phyloP scores from a whole-genome alignment of 768 basidiomycete genomes.

The Phaffia australis region DNA sequence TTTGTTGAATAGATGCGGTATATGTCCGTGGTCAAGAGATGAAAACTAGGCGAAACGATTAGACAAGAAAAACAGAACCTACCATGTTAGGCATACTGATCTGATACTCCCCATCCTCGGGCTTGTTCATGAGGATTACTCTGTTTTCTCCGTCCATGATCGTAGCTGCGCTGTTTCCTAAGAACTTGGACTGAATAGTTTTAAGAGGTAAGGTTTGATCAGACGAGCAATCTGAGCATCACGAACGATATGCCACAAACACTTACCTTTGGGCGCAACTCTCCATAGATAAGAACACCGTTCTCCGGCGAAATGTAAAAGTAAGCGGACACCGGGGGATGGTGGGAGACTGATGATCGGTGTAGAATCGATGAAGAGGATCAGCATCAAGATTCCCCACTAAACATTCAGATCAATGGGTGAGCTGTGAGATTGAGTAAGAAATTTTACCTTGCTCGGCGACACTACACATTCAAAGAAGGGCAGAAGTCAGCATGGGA shows the following conservation, averaged over 20 bases:
- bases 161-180: conserved; percentile 93
- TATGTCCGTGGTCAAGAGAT: neutral
- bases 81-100: conserved; percentile 91
- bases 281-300: conserved; percentile 73
- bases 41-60: neutral
- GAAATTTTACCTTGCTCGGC: conserved; percentile 73
- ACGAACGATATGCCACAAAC: neutral
- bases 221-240: neutral
- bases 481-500: too few relatives aligned
- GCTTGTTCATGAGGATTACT: conserved; percentile 66
- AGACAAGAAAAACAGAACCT: neutral
- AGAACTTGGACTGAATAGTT: conserved; percentile 56
- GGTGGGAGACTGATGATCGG: conserved; percentile 64
- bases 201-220: neutral
- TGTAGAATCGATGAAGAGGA: neutral
- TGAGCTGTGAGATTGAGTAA: neutral
- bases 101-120: conserved; percentile 78
- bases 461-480: conserved; percentile 40
- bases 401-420: neutral
- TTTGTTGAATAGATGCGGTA: neutral
- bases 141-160: conserved; percentile 94
- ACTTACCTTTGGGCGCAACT: conserved; percentile 68
- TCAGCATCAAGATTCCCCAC: neutral
- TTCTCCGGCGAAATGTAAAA: conserved; percentile 89
- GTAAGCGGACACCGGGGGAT: conserved; percentile 81